A percentile compares a stretch with the other conserved stretches of the same genome.
Evolutionary conservation across 345 rosid genomes (phyloP).

Genomic region (Sonneratia caseolaris): DNA sequence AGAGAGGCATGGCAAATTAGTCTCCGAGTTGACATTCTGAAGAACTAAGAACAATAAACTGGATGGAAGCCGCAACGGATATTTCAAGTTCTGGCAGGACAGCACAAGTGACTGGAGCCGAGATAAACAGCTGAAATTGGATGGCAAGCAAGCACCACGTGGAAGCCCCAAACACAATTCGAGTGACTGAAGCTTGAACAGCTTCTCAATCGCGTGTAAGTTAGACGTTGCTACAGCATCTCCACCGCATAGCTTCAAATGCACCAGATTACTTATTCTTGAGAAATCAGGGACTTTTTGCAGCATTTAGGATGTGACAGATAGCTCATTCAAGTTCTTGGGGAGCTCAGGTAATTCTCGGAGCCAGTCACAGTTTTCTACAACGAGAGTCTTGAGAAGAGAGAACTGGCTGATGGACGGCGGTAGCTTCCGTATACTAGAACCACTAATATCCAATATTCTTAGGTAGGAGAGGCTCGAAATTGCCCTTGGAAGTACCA

Average conservation of each 20-base stretch:
- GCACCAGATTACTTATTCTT: not conserved
- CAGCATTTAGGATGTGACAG: not conserved
- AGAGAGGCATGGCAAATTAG: not conserved
- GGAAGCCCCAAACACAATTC: not conserved
- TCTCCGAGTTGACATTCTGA: not conserved
- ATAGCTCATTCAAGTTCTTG: not conserved
- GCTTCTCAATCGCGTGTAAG: slow-evolving; percentile 2
- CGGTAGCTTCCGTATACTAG: not conserved
- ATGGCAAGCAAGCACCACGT: not conserved
- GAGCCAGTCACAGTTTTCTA: not conserved
- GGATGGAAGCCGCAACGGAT: not conserved
- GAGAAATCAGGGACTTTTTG: not conserved
- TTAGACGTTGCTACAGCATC: not conserved
- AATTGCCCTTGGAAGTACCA: not conserved
- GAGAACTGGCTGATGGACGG: not conserved
- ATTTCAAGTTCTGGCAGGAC: not conserved
- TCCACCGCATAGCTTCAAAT: not conserved
- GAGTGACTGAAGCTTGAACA: not conserved
- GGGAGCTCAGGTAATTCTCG: slow-evolving; percentile 3
- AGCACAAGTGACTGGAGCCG: not conserved
- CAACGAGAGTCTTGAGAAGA: not conserved
- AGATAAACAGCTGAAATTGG: not conserved
- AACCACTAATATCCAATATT: not conserved
- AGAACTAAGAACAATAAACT: not conserved
- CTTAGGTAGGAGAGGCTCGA: not conserved